These are phyloP conservation scores for maize (Zea mays) DNA, from an alignment of 176 grass and related monocot species.

Conservation along the genomic window DNA sequence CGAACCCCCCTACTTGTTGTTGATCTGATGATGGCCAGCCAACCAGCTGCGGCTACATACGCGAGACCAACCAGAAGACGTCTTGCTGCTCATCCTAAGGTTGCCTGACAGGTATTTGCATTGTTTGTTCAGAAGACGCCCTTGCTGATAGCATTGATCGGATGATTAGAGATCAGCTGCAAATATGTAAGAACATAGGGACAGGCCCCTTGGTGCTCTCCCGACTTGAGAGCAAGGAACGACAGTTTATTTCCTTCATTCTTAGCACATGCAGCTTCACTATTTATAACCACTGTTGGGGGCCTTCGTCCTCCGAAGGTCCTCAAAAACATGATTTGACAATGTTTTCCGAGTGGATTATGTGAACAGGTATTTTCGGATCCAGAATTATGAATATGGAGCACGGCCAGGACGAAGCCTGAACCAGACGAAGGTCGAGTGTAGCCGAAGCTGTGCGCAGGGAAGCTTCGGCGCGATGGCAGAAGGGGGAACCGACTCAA, in stretches of 20 bases:
- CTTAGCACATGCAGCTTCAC: background rate
- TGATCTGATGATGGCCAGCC: slow-evolving; percentile 72
- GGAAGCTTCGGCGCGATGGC: too few relatives aligned
- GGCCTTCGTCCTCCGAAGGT: too few relatives aligned
- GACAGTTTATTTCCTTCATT: too few relatives aligned
- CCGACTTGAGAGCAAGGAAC: background rate
- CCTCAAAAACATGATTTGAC: too few relatives aligned
- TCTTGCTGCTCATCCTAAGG: slow-evolving; percentile 64
- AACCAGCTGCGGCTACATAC: slow-evolving; percentile 49
- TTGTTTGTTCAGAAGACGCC: slow-evolving; percentile 9
- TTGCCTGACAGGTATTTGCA: slow-evolving; percentile 4
- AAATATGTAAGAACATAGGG: slow-evolving; percentile 12
- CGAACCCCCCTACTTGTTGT: background rate
- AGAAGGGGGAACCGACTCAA: too few relatives aligned
- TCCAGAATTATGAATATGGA: too few relatives aligned
- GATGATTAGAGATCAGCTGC: slow-evolving; percentile 16
- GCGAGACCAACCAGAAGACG: slow-evolving; percentile 63
- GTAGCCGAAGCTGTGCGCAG: too few relatives aligned
- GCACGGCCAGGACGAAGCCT: too few relatives aligned
- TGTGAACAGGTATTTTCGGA: too few relatives aligned
- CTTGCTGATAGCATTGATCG: background rate
- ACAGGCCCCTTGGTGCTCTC: background rate
- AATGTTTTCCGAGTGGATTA: too few relatives aligned
- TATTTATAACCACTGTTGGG: too few relatives aligned
- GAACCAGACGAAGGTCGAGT: too few relatives aligned